phyloP scores from a whole-genome alignment of 1,284 basidiomycete species.

The Marasmius oreades region DNA sequence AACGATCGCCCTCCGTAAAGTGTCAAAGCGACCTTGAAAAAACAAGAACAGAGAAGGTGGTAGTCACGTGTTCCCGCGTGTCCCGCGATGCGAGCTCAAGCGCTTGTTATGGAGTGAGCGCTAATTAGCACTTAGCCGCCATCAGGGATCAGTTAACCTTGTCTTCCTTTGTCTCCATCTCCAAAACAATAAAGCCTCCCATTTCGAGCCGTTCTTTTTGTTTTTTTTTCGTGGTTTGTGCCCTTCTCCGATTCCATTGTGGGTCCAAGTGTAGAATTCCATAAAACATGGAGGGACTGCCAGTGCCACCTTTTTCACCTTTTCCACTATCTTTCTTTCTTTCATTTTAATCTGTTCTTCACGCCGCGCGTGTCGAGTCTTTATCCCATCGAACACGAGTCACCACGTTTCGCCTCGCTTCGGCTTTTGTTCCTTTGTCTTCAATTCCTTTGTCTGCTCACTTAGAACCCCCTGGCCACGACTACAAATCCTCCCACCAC shows the following conservation, averaged over 20 bases:
- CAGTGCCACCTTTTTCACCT: not conserved
- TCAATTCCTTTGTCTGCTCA: constrained; percentile 14
- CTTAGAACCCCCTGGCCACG: constrained; percentile 2
- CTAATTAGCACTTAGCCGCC: too few relatives aligned
- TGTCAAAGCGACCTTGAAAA: too few relatives aligned
- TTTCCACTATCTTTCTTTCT: constrained; percentile 4
- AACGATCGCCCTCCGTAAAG: too few relatives aligned
- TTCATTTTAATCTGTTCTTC: constrained; percentile 14
- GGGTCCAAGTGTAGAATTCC: constrained; percentile 3
- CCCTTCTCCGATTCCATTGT: not conserved
- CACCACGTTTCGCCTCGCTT: too few relatives aligned
- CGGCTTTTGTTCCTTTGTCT: constrained; percentile 2
- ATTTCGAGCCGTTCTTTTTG: not conserved
- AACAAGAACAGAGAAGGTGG: too few relatives aligned
- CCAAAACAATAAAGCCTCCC: constrained; percentile 5
- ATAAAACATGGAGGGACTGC: not conserved
- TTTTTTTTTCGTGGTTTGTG: not conserved
- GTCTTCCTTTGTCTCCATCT: not conserved
- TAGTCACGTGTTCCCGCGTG: too few relatives aligned
- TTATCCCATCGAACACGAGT: constrained; percentile 10
- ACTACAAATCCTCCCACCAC: constrained; percentile 2
- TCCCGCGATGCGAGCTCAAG: too few relatives aligned
- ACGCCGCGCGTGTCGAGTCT: constrained; percentile 24
- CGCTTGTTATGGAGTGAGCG: too few relatives aligned
- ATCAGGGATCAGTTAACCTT: not conserved